phyloP scores from a whole-genome alignment of 1,284 basidiomycete species.

The Cryptococcus jaspeensis region DNA sequence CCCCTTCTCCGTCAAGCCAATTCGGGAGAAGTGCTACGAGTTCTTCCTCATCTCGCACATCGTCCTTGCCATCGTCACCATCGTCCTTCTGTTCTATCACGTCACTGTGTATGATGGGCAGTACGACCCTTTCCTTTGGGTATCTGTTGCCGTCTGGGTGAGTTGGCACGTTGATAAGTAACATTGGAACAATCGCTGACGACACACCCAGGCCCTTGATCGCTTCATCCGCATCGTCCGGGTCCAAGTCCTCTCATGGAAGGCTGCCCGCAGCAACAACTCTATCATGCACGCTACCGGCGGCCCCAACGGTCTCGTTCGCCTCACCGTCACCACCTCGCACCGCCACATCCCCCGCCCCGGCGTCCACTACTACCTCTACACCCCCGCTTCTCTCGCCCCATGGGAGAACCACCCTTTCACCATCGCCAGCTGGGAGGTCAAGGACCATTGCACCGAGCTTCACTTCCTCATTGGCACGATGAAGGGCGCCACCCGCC shows the following conservation, averaged over 20 bases:
- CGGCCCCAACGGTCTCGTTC: conserved; percentile 21
- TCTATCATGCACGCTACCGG: conserved; percentile 16
- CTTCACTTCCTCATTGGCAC: conserved; percentile 33
- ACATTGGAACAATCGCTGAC: neutral
- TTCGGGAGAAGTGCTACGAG: conserved; percentile 29
- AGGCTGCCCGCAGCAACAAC: conserved; percentile 14
- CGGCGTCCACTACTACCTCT: conserved; percentile 36
- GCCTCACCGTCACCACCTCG: conserved; percentile 24
- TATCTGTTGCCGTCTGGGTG: conserved; percentile 35
- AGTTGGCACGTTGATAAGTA: conserved; percentile 5
- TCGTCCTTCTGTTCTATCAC: conserved; percentile 30
- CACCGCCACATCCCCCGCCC: conserved; percentile 20
- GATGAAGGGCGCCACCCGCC: conserved; percentile 22
- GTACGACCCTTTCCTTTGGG: conserved; percentile 26
- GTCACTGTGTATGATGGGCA: conserved; percentile 21
- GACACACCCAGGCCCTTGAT: conserved; percentile 23
- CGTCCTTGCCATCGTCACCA: conserved; percentile 20
- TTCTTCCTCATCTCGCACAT: conserved; percentile 34
- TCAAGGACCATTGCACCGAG: neutral
- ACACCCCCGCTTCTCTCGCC: conserved; percentile 22
- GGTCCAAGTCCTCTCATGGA: conserved; percentile 23
- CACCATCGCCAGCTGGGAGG: conserved; percentile 27
- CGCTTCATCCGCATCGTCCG: conserved; percentile 27
- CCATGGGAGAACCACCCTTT: conserved; percentile 41
- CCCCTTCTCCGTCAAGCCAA: conserved; percentile 24